Conservation (phyloP, 352 stramenopile species). For the Globisporangium orthogonon region DNA sequence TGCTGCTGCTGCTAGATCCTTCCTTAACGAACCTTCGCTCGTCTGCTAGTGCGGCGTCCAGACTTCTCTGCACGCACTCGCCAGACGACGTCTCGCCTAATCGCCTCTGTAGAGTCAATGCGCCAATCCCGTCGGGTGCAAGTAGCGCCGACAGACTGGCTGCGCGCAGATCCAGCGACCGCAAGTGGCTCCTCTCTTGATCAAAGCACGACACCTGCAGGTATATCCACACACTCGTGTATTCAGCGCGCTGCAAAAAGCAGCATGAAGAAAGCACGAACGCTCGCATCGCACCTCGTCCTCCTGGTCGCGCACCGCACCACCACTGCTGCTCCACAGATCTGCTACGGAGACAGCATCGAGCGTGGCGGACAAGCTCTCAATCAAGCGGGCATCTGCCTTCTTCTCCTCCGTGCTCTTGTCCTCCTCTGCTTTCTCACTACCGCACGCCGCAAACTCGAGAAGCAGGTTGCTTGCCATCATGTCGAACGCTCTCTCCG, state of each 20-base stretch:
- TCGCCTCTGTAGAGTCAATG: constrained; percentile 17
- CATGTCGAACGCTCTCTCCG: constrained; percentile 42
- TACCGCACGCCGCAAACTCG: constrained; percentile 22
- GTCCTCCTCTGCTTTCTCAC: constrained; percentile 21
- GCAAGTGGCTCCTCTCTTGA: constrained; percentile 11
- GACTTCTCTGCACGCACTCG: constrained; percentile 24
- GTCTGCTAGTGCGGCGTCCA: constrained; percentile 20
- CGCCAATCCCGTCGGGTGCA: constrained; percentile 17
- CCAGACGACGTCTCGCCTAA: constrained; percentile 1
- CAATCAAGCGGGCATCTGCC: constrained; percentile 27
- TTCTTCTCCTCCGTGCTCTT: constrained; percentile 34
- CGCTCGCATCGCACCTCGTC: constrained; percentile 13
- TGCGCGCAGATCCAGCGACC: constrained; percentile 10
- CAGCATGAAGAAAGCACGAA: background rate
- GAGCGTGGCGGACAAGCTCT: constrained; percentile 35
- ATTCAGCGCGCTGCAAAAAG: background rate
- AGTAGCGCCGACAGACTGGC: constrained; percentile 9
- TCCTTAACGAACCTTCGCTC: constrained; percentile 5
- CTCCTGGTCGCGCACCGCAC: constrained; percentile 10
- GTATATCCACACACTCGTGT: background rate
- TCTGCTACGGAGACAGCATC: constrained; percentile 45
- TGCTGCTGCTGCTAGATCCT: background rate
- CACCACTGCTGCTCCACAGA: constrained; percentile 17
- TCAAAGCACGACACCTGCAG: constrained; percentile 19
- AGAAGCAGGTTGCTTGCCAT: constrained; percentile 51